phyloP scores from a whole-genome alignment of 2,329 filamentous ascomycete genomes.

The Chaetothyriales sp. region DNA sequence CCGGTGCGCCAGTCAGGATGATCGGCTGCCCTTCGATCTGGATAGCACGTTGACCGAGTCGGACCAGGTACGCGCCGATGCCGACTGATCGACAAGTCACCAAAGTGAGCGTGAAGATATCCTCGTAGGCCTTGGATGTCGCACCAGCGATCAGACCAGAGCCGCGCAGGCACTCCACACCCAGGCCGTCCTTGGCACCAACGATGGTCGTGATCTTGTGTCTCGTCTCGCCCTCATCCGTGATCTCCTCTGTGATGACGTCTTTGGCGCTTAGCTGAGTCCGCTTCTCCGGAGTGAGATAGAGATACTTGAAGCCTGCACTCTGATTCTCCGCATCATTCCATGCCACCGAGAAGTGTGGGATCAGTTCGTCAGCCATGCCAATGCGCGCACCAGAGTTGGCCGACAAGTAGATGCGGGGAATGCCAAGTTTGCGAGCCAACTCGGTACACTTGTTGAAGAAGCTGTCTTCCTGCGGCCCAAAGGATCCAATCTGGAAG shows the following conservation, averaged over 20 bases:
- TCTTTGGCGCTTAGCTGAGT: constrained; percentile 69
- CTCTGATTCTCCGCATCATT: constrained; percentile 72
- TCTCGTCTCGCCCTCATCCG: constrained; percentile 75
- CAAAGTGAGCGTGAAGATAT: constrained; percentile 95
- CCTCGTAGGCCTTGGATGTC: constrained; percentile 91
- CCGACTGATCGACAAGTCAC: constrained; percentile 97
- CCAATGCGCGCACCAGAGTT: constrained; percentile 97
- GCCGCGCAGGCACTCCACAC: constrained; percentile 92
- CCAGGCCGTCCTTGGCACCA: constrained; percentile 86
- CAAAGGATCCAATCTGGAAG: constrained; percentile 96
- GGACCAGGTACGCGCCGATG: constrained; percentile 97
- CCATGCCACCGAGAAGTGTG: constrained; percentile 94
- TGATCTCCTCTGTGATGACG: constrained; percentile 77
- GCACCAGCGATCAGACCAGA: constrained; percentile 97
- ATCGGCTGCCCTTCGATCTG: constrained; percentile 98
- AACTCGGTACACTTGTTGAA: constrained; percentile 98
- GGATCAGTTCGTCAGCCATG: constrained; percentile 91
- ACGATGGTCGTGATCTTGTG: constrained; percentile 91
- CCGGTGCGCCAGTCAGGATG: constrained; percentile 91
- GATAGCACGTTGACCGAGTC: constrained; percentile 93
- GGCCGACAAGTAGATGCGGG: constrained; percentile 92
- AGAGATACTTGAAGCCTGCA: constrained; percentile 91
- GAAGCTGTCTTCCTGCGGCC: constrained; percentile 91
- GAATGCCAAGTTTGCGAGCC: constrained; percentile 84
- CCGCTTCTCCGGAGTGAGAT: constrained; percentile 76